Evolutionary conservation across 1,284 basidiomycete species (phyloP).

Genomic region (Tylopilus orsonianus): DNA sequence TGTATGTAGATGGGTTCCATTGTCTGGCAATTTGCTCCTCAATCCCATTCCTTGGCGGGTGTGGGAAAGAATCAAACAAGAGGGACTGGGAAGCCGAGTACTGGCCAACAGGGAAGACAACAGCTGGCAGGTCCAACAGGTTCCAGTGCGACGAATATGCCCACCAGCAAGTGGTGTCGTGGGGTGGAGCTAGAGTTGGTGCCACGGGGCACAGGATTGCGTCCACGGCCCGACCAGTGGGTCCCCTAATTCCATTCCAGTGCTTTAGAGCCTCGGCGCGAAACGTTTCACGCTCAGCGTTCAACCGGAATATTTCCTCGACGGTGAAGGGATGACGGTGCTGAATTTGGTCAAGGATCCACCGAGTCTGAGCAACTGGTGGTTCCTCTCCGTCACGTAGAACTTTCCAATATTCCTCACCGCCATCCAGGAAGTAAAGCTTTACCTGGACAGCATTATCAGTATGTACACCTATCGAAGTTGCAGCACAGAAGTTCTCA

Average conservation of each 20-base stretch:
- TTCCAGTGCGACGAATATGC: slow-evolving; percentile 59
- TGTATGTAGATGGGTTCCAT: slow-evolving; percentile 44
- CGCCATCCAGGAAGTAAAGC: slow-evolving; percentile 52
- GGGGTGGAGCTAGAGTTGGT: slow-evolving; percentile 50
- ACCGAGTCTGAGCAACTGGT: slow-evolving; percentile 45
- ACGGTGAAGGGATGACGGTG: slow-evolving; percentile 38
- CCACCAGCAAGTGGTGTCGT: slow-evolving; percentile 52
- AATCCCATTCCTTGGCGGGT: slow-evolving; percentile 37
- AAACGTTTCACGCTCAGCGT: slow-evolving; percentile 45
- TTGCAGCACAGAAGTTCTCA: slow-evolving; percentile 31
- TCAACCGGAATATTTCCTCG: slow-evolving; percentile 44
- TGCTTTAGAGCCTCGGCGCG: slow-evolving; percentile 44
- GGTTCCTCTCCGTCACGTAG: slow-evolving; percentile 38
- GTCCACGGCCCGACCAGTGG: slow-evolving; percentile 54
- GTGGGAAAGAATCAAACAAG: slow-evolving; percentile 3
- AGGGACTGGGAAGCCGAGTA: slow-evolving; percentile 16
- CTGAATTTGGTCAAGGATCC: slow-evolving; percentile 46
- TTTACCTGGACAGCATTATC: slow-evolving; percentile 35
- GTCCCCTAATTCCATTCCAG: slow-evolving; percentile 50
- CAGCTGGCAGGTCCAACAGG: slow-evolving; percentile 52
- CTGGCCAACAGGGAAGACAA: slow-evolving; percentile 49
- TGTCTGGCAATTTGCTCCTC: slow-evolving; percentile 42
- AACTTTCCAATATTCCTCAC: slow-evolving; percentile 44
- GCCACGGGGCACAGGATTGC: slow-evolving; percentile 54
- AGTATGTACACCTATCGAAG: slow-evolving; percentile 5